A percentile compares a stretch with the other conserved stretches of the same genome.
Conservation (phyloP, 148 eudicot species). For the Chenopodium album region DNA sequence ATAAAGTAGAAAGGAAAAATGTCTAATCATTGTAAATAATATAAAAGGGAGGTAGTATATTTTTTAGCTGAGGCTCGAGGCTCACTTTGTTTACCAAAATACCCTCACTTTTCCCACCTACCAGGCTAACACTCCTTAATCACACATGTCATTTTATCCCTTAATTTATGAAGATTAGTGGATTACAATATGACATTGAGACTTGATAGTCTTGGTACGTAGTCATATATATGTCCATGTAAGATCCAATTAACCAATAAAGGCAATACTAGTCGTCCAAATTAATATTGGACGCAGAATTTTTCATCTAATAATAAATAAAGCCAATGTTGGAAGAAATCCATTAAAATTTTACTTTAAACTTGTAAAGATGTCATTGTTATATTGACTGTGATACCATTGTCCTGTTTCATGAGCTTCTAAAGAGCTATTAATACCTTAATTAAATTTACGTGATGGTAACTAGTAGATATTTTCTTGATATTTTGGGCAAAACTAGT, state of each 20-base stretch:
- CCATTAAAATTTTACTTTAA: background rate
- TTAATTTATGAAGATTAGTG: background rate
- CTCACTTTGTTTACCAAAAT: no score
- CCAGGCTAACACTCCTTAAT: no score
- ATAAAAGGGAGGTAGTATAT: no score
- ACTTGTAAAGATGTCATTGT: background rate
- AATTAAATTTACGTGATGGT: background rate
- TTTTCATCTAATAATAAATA: background rate
- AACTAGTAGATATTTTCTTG: background rate
- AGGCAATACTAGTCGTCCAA: no score
- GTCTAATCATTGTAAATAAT: no score
- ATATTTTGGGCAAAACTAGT: background rate
- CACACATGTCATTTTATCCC: background rate
- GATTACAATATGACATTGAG: no score
- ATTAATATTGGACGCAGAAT: background rate
- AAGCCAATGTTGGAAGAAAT: background rate
- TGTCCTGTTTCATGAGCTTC: background rate
- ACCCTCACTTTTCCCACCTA: no score
- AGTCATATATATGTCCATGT: no score
- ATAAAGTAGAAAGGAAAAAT: no score
- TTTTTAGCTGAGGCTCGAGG: no score
- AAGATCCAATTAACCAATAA: no score
- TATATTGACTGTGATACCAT: background rate
- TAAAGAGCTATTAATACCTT: background rate
- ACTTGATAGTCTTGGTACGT: no score